These are phyloP conservation scores for Metschnikowia cerradonensis DNA, from an alignment of 805 yeast genomes.

Conservation along the genomic window DNA sequence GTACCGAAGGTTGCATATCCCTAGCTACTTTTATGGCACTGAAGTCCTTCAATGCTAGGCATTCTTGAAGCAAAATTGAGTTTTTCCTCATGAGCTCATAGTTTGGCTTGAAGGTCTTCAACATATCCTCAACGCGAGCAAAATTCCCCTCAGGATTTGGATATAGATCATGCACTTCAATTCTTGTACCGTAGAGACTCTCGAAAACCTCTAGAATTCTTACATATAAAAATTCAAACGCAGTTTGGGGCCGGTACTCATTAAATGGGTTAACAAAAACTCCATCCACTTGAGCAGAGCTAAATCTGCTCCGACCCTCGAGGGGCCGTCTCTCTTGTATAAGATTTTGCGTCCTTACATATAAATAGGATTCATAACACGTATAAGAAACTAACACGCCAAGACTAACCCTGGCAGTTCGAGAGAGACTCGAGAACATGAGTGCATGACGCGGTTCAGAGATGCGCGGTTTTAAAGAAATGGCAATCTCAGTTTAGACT, in stretches of 20 bases:
- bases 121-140: slow-evolving; percentile 41
- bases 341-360: slow-evolving; percentile 49
- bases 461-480: not conserved
- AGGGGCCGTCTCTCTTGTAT: slow-evolving; percentile 31
- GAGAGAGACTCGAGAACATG: slow-evolving; percentile 15
- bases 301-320: slow-evolving; percentile 21
- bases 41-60: slow-evolving; percentile 14
- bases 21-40: not conserved
- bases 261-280: slow-evolving; percentile 86
- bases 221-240: slow-evolving; percentile 77
- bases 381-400: slow-evolving; percentile 54
- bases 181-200: slow-evolving; percentile 37
- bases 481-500: not conserved
- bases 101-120: slow-evolving; percentile 62
- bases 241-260: slow-evolving; percentile 86
- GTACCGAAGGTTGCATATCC: slow-evolving; percentile 11
- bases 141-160: slow-evolving; percentile 37
- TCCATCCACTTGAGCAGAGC: slow-evolving; percentile 54
- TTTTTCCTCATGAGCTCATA: slow-evolving; percentile 40
- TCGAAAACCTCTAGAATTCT: slow-evolving; percentile 70
- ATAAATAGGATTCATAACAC: slow-evolving; percentile 60
- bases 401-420: slow-evolving; percentile 37
- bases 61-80: slow-evolving; percentile 26
- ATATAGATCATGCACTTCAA: slow-evolving; percentile 34
- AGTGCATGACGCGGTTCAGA: not conserved